Evolutionary conservation across 306 rosid genomes (phyloP), one percentile per base, ranked within the genome.

Genomic region (Chamaecrista fasciculata): DNA sequence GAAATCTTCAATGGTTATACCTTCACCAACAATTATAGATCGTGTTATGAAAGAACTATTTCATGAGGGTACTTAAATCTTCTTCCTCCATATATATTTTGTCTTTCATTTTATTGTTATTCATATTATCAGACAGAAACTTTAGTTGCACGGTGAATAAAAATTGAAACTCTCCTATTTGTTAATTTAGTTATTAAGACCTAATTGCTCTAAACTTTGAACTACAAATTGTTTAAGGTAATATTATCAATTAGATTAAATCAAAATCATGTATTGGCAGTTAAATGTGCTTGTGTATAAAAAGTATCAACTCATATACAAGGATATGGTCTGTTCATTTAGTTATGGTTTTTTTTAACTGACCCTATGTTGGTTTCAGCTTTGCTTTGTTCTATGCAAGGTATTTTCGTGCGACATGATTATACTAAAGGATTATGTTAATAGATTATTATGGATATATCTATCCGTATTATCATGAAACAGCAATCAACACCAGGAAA

Each of bases 41-140:
- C 96, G 96, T 20, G 84, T 85, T 66, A 87, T 90, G 76, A 94
- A 89, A 91, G 99, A 94, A 74, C 85, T 94, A 65, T 91, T 94
- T 82, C 89, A 82, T 59, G 92, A 88, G 31, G 99, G 99, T 94
- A 78, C 50, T 24, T 77, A 37, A 53, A 67, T 72, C 23, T 72
- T 65, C 50, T 47, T 33, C 43, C 39, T 56, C 53, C 31, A 26
- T 16, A 29, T 70, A 73, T 71, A 16, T 72, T 79, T 65, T 55
- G 70, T 20, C 65, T 55, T 82, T 46, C 67, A 57, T 69, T 67
- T 73, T 51, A 2, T 19, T 55, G 14, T 28, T 12, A 20, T 37
- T 42, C n/a, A 64, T 39, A 15, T 16, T 46, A 28, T 46, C 11
- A 12, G 57, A 19, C 12, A 26, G 14, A 31, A 31, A 12, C 40